Percentiles rank a stretch among this genome's conserved stretches.
Conservation (phyloP, 306 rosid genomes). For the Cucumis hystrix region DNA sequence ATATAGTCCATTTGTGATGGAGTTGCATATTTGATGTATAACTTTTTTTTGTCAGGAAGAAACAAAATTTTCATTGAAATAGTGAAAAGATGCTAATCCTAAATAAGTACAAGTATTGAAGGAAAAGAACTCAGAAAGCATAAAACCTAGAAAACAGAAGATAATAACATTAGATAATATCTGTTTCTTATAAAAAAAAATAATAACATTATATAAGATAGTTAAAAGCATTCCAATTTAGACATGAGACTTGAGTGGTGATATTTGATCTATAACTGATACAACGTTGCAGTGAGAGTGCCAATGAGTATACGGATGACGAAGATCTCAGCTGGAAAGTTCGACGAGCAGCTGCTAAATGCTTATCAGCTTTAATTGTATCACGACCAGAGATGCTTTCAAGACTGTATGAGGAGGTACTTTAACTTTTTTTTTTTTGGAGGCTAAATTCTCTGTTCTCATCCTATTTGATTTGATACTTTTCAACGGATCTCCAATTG, state of each 20-base stretch:
- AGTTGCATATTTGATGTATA: constrained; percentile 4
- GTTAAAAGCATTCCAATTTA: no score
- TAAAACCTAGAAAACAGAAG: no score
- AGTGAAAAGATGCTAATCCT: no score
- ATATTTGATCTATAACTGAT: not conserved
- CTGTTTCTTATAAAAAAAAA: no score
- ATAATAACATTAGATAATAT: no score
- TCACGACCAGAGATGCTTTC: constrained; percentile 97
- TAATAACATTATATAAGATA: no score
- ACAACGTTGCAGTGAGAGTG: constrained; percentile 73
- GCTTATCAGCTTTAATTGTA: constrained; percentile 90
- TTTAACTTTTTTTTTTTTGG: not conserved
- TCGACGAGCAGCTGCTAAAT: constrained; percentile 96
- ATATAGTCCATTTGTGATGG: not conserved
- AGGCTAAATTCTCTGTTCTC: not conserved
- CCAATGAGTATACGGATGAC: constrained; percentile 94
- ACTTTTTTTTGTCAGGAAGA: no score
- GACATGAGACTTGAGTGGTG: no score
- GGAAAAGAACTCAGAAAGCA: no score
- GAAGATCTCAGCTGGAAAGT: constrained; percentile 99
- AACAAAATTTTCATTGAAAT: no score
- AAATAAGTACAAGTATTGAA: no score
- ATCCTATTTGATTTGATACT: not conserved
- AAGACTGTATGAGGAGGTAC: constrained; percentile 84
- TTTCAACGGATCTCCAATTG: not conserved